Percentiles rank a stretch among this genome's conserved stretches.
These are phyloP conservation scores for Rhynchosporium graminicola DNA, from an alignment of 2,329 filamentous ascomycete species.

Conservation along the genomic window DNA sequence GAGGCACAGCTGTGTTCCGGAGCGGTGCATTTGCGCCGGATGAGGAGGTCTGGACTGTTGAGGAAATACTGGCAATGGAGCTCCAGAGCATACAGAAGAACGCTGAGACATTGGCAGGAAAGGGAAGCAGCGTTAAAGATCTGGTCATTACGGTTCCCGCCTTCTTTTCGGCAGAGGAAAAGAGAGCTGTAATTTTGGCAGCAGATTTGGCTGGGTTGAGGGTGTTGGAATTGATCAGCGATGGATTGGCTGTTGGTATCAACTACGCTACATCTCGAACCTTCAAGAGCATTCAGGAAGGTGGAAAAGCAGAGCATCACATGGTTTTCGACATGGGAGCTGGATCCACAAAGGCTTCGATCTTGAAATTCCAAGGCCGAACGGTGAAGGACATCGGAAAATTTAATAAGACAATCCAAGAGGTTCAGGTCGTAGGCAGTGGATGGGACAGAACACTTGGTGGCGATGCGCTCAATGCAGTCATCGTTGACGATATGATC, in stretches of 20 bases:
- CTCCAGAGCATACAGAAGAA: conserved; percentile 89
- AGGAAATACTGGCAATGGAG: conserved; percentile 96
- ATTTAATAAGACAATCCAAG: conserved; percentile 95
- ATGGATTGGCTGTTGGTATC: conserved; percentile 87
- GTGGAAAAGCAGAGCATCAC: conserved; percentile 85
- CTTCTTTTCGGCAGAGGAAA: conserved; percentile 90
- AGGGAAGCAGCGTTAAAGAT: conserved; percentile 72
- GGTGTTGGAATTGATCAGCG: conserved; percentile 80
- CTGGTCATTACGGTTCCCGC: conserved; percentile 86
- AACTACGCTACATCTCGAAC: conserved; percentile 93
- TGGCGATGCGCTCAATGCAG: conserved; percentile 82
- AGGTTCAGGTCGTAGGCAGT: conserved; percentile 83
- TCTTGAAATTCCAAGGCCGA: conserved; percentile 86
- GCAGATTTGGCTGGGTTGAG: conserved; percentile 87
- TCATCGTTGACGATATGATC: conserved; percentile 89
- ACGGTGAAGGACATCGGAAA: conserved; percentile 88
- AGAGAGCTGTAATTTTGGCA: conserved; percentile 79
- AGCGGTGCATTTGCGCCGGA: conserved; percentile 66
- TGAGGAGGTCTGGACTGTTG: conserved; percentile 73
- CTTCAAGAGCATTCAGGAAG: conserved; percentile 81
- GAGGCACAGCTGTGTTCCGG: conserved; percentile 78
- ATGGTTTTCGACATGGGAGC: conserved; percentile 98
- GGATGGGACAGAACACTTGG: conserved; percentile 91
- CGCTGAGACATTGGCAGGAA: conserved; percentile 79
- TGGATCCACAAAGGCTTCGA: conserved; percentile 86